Percentiles rank a stretch among this genome's conserved stretches.
Conservation (phyloP, 1,139 yeast genomes). For the Debaryomyces singareniensis region DNA sequence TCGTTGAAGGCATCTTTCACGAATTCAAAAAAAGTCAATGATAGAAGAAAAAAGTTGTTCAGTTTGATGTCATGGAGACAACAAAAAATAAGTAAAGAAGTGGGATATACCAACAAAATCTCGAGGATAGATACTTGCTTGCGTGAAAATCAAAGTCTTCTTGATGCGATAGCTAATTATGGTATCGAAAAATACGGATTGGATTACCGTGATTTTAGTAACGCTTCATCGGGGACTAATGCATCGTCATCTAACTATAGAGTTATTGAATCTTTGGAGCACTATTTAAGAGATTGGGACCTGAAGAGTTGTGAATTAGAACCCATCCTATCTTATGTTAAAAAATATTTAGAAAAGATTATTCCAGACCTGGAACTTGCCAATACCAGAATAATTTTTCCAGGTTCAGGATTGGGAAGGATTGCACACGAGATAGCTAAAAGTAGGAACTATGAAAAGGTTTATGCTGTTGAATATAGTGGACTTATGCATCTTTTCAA, state of each 20-base stretch:
- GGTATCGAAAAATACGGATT: slow-evolving; percentile 38
- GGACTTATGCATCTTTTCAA: slow-evolving; percentile 64
- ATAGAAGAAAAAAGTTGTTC: slow-evolving; percentile 39
- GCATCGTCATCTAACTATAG: slow-evolving; percentile 39
- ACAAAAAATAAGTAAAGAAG: slow-evolving; percentile 44
- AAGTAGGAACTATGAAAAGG: slow-evolving; percentile 31
- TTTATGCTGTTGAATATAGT: slow-evolving; percentile 68
- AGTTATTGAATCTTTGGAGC: slow-evolving; percentile 68
- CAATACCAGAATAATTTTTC: slow-evolving; percentile 51
- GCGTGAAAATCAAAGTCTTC: slow-evolving; percentile 36
- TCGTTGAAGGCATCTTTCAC: slow-evolving; percentile 43
- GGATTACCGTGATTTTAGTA: slow-evolving; percentile 30
- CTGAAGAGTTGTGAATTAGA: slow-evolving; percentile 39
- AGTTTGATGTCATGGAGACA: slow-evolving; percentile 50
- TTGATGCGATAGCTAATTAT: slow-evolving; percentile 36
- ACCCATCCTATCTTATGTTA: slow-evolving; percentile 49
- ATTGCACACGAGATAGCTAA: slow-evolving; percentile 57
- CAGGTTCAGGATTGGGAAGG: slow-evolving; percentile 78
- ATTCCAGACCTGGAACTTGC: slow-evolving; percentile 18
- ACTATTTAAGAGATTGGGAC: slow-evolving; percentile 72
- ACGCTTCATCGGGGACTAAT: slow-evolving; percentile 12
- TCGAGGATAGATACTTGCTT: slow-evolving; percentile 39
- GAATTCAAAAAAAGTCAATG: slow-evolving; percentile 37
- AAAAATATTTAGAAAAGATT: slow-evolving; percentile 19
- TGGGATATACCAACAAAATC: slow-evolving; percentile 53